Evolutionary conservation across 2,329 filamentous ascomycete genomes (phyloP), one percentile per base, ranked within the genome.

Genomic region (Fusarium incarnatum): DNA sequence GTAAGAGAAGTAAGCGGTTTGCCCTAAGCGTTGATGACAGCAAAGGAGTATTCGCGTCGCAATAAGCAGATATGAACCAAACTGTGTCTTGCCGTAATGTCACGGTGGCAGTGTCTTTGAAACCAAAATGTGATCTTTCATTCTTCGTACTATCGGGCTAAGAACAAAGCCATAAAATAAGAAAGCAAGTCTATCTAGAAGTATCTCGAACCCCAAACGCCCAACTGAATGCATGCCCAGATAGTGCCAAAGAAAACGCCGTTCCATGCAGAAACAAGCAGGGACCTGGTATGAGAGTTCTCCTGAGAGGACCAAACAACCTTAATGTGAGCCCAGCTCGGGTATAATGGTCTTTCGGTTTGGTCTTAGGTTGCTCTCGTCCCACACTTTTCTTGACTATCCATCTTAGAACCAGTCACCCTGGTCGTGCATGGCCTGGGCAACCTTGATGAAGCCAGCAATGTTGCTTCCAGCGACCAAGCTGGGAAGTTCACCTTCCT

Each of bases 361-460:
- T 56, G 22, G 55, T 63, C 57, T 67, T 58, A 37, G 40, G 22
- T 30, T 52, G n/a, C 54, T 50, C 49, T 55, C 61, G 34, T 61
- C 42, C 59, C 53, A 54, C n/a, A 34, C 25, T 47, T 48, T 48
- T n/a, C 50, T 47, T 25, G 23, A 25, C 34, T 49, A 13, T 45
- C 42, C 61, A 59, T 47, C 53, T 60, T 73, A 69, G 56, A 87
- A 98, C 95, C 94, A 98, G 83, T 98, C 95, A 77, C 96, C 96
- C 84, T 98, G 95, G 82, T 97, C 94, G 80, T 92, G 88, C 95
- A 98, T 98, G 77, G 96, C 95, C 76, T 89, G 88, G 55, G 91
- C 94, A 58, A 98, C 95, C 91, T 98, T 99, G 83, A 92, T 91
- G 86, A 98, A 98, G 63, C 96, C 96, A 66, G 96, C 96, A 84